Conservation (phyloP, 2,329 filamentous ascomycete genomes). For the Pezicula radicicola region DNA sequence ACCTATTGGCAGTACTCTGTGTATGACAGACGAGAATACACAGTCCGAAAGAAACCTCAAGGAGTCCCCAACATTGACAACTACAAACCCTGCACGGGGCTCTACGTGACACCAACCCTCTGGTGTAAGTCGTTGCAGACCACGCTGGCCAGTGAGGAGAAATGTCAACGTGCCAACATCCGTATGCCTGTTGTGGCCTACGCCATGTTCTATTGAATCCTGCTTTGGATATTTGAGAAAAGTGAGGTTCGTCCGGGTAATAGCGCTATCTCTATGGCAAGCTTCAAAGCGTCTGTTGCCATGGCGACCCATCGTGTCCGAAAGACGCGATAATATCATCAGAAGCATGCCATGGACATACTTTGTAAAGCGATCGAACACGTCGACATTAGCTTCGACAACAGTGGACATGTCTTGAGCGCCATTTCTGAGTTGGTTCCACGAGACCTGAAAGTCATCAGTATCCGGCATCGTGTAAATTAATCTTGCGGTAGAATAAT, state of each 20-base stretch:
- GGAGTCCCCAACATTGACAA: conserved; percentile 1
- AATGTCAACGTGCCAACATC: conserved; percentile 1
- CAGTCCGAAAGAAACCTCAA: conserved; percentile 3
- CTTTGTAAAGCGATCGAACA: conserved; percentile 1
- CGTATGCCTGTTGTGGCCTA: conserved; percentile 3
- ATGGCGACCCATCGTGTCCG: neutral
- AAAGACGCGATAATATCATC: conserved; percentile 3
- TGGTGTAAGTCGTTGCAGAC: neutral
- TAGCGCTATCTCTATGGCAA: neutral
- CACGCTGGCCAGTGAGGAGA: neutral
- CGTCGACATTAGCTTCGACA: neutral
- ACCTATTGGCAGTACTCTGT: conserved; percentile 50
- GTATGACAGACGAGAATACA: conserved; percentile 16
- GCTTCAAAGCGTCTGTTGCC: conserved; percentile 3
- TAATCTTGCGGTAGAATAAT: neutral
- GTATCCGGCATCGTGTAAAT: neutral
- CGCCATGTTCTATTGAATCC: neutral
- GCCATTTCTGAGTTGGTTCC: neutral
- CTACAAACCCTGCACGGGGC: neutral
- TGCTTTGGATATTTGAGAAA: conserved; percentile 6
- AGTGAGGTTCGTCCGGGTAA: conserved; percentile 2
- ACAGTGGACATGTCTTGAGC: neutral
- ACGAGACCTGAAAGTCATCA: neutral
- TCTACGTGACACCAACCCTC: neutral
- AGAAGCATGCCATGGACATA: neutral